Evolutionary conservation across 441 rosid genomes (phyloP).

Genomic region (Breynia disticha): DNA sequence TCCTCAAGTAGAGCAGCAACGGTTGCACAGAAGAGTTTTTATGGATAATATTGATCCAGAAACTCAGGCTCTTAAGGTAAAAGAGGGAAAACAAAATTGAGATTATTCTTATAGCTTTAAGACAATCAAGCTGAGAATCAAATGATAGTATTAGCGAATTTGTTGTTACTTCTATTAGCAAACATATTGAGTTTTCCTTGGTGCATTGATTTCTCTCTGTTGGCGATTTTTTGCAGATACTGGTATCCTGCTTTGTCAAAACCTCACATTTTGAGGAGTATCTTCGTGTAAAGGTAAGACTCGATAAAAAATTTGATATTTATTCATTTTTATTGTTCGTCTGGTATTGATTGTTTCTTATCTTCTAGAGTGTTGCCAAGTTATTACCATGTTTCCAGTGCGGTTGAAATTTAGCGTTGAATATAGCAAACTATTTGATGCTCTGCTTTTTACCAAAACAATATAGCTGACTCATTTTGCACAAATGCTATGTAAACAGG

Average conservation of each 20-base stretch:
- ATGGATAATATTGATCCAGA: slow-evolving; percentile 67
- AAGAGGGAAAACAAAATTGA: too few species aligned
- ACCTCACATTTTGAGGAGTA: slow-evolving; percentile 82
- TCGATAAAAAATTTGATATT: too few species aligned
- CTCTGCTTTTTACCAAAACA: not conserved
- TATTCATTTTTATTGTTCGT: too few species aligned
- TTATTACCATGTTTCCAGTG: too few species aligned
- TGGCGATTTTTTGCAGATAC: slow-evolving; percentile 32
- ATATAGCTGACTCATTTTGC: not conserved
- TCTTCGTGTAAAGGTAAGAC: slow-evolving; percentile 67
- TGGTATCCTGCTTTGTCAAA: slow-evolving; percentile 91
- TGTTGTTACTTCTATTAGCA: too few species aligned
- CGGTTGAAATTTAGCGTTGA: too few species aligned
- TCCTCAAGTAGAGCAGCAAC: slow-evolving; percentile 94
- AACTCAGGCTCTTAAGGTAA: slow-evolving; percentile 82
- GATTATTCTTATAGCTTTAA: too few species aligned
- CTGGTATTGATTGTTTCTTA: not conserved
- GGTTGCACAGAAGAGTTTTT: slow-evolving; percentile 86
- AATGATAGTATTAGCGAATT: too few species aligned
- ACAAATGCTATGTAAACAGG: slow-evolving; percentile 37
- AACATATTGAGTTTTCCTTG: not conserved
- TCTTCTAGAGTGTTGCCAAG: not conserved
- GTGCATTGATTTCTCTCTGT: slow-evolving; percentile 9
- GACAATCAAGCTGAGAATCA: too few species aligned
- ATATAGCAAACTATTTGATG: not conserved